These are phyloP conservation scores for Phylloporus sp. DNA, from an alignment of 768 basidiomycete genomes.

Conservation along the genomic window DNA sequence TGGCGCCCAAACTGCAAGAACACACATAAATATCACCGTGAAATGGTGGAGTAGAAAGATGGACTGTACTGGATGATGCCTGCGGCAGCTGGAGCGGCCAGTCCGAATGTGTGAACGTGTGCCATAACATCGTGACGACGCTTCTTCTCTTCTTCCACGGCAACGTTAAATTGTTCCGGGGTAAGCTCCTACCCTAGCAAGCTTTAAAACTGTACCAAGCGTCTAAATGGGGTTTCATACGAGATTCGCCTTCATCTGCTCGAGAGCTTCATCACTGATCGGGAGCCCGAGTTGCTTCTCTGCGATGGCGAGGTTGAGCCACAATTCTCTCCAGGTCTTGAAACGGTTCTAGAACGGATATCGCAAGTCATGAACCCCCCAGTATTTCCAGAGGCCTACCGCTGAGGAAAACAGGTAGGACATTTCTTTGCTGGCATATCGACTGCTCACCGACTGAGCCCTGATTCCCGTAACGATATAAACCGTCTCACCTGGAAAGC, in stretches of 20 bases:
- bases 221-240: slow-evolving; percentile 35
- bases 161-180: slow-evolving; percentile 84
- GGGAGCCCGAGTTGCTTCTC: slow-evolving; percentile 93
- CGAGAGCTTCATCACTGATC: slow-evolving; percentile 85
- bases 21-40: slow-evolving; percentile 9
- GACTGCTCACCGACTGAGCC: slow-evolving; percentile 43
- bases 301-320: slow-evolving; percentile 94
- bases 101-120: slow-evolving; percentile 96
- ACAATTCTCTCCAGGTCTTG: slow-evolving; percentile 90
- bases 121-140: slow-evolving; percentile 99
- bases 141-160: slow-evolving; percentile 94
- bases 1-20: slow-evolving; percentile 74
- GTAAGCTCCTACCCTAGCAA: slow-evolving; percentile 60
- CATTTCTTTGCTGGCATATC: slow-evolving; percentile 99
- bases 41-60: slow-evolving; percentile 4
- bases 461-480: neutral
- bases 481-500: slow-evolving; percentile 58
- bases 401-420: slow-evolving; percentile 92
- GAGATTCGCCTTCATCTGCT: slow-evolving; percentile 91
- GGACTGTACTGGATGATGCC: slow-evolving; percentile 85
- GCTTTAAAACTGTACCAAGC: slow-evolving; percentile 3
- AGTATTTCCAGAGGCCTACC: slow-evolving; percentile 40
- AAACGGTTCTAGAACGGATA: slow-evolving; percentile 70
- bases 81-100: slow-evolving; percentile 88
- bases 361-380: neutral